Evolutionary conservation across 1,284 basidiomycete species (phyloP).

Genomic region (Sporisorium sorghi): DNA sequence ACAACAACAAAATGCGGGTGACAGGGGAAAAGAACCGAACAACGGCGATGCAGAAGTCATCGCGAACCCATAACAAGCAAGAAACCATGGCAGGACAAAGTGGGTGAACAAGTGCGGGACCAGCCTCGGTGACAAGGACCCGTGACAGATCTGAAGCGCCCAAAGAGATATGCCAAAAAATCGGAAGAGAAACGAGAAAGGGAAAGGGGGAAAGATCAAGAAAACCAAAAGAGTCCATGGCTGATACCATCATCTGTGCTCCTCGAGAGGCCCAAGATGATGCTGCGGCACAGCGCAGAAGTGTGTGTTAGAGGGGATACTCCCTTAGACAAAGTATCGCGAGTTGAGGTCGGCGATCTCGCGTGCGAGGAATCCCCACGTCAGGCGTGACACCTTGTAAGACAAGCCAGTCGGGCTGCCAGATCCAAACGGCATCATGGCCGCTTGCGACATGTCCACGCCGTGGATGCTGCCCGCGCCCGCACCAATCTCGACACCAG

Average conservation of each 20-base stretch:
- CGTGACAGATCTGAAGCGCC: not conserved
- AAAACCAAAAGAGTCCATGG: constrained; percentile 8
- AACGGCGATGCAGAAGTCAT: constrained; percentile 5
- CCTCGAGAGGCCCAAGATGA: not conserved
- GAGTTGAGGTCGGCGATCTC: constrained; percentile 63
- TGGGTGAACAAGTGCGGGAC: not conserved
- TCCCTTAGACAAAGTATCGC: constrained; percentile 54
- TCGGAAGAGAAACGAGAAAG: too few relatives aligned
- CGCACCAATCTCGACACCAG: constrained; percentile 56
- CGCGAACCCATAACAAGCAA: constrained; percentile 9
- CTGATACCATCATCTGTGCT: not conserved
- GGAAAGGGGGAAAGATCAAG: not conserved
- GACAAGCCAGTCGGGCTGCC: constrained; percentile 53
- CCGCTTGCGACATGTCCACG: constrained; percentile 40
- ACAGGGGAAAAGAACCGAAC: constrained; percentile 2
- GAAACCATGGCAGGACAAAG: not conserved
- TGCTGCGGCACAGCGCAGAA: not conserved
- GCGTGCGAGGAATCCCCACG: constrained; percentile 58
- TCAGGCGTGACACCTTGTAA: constrained; percentile 43
- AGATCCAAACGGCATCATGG: constrained; percentile 48
- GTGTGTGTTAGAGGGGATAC: too few relatives aligned
- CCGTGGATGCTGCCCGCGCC: constrained; percentile 57
- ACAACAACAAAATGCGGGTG: constrained; percentile 5
- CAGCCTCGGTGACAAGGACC: constrained; percentile 2
- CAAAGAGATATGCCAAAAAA: not conserved